Evolutionary conservation across 768 basidiomycete species (phyloP).

Genomic region (Cytidiella melzeri): DNA sequence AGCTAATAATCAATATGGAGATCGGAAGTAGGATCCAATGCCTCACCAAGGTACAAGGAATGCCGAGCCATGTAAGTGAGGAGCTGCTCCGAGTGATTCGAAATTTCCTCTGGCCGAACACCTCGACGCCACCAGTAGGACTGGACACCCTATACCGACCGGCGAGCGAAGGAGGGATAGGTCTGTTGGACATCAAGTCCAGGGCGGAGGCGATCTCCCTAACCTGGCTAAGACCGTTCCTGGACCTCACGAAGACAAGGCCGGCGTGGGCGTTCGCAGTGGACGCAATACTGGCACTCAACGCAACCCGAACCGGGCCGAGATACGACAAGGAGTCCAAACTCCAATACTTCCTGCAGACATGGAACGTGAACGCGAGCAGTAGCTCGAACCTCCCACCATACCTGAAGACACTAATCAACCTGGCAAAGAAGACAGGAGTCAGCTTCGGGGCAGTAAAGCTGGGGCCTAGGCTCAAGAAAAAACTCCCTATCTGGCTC

Average conservation of each 20-base stretch:
- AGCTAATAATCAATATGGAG: too few species aligned
- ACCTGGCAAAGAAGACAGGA: neutral
- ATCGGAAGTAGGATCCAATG: too few species aligned
- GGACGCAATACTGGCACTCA: neutral
- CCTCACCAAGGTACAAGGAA: conserved; percentile 25
- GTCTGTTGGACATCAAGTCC: conserved; percentile 7
- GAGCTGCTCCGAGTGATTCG: conserved; percentile 12
- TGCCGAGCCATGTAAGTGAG: conserved; percentile 19
- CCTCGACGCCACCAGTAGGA: neutral
- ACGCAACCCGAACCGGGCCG: neutral
- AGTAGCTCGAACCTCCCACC: neutral
- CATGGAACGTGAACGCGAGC: conserved; percentile 2
- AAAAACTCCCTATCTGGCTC: conserved; percentile 10
- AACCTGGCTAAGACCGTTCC: conserved; percentile 12
- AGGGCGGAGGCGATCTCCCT: conserved; percentile 14
- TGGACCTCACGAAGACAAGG: neutral
- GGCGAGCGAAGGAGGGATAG: conserved; percentile 3
- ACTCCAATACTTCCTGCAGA: conserved; percentile 9
- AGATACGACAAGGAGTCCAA: neutral
- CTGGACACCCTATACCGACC: neutral
- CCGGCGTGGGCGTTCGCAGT: conserved; percentile 12
- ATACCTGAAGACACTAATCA: conserved; percentile 4
- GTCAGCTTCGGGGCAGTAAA: neutral
- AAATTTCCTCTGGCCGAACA: too few species aligned
- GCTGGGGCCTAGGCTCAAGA: neutral